Evolutionary conservation across 805 yeast species (phyloP), one percentile per base, ranked within the genome.

Genomic region (Ogataea paraovalis): DNA sequence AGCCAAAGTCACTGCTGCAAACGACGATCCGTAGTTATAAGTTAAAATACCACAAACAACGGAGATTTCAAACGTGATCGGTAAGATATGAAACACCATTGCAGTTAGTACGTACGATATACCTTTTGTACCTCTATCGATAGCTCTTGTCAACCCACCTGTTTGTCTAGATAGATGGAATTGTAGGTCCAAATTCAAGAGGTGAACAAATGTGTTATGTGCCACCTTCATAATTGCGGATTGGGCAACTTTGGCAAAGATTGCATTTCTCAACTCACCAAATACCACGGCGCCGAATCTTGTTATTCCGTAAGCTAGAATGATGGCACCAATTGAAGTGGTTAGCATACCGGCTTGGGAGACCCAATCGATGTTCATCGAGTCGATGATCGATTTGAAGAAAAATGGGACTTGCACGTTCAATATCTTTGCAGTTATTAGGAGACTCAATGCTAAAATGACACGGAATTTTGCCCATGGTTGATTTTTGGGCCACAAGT

Each of bases 41-140:
- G 97, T 89, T 55, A 94, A 72, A 39, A 94, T 86, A 47, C 97
- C 96, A 63, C 97, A 87, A 12, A 94, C 99, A 46, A 94, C 84
- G 2, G 87, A 77, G 45, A 94, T 94, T 65, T 94, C 99, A 62
- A 94, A 86, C 3, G 95, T 76, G 37, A 92, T 86, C 8, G 99
- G 99, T 30, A 92, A 72, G 33, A 94, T 91, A 64, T 94, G 98
- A 72, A 94, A 92, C n/a, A 94, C 96, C 96, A 92, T 87, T 2
- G 98, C 96, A 33, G 87, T 82, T 41, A 94, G 71, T 4, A 94
- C 97, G 58, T 87, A 91, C 12, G 95, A 84, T 45, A 94, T 92
- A 71, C 99, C 99, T 59, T 94, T 92, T 1, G 98, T 92, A 65
- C 99, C 99, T 54, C 99, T 75, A 60, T 94, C 99, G 59, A 94